A percentile compares a stretch with the other conserved stretches of the same genome.
These are phyloP conservation scores for Boletus tomentosulus DNA, from an alignment of 768 basidiomycete species.

Conservation along the genomic window DNA sequence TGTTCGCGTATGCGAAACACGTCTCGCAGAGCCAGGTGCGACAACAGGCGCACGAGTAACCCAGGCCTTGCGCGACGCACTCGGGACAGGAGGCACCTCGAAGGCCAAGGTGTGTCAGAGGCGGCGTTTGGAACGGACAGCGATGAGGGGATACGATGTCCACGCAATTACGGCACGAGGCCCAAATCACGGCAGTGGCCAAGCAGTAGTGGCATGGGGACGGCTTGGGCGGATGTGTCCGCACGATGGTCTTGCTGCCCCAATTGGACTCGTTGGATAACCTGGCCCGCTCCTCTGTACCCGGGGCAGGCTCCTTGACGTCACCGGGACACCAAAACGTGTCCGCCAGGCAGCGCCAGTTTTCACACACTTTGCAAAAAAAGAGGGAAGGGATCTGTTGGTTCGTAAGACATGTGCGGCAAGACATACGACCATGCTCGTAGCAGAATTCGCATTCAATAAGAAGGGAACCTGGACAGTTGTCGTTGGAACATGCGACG, in stretches of 20 bases:
- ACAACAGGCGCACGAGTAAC: conserved; percentile 1
- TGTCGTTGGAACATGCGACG: neutral
- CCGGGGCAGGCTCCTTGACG: conserved; percentile 4
- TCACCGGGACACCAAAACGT: conserved; percentile 14
- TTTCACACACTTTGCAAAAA: conserved; percentile 4
- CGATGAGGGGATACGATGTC: neutral
- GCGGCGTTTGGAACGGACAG: conserved; percentile 9
- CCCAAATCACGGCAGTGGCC: neutral
- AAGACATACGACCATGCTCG: neutral
- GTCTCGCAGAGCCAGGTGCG: conserved; percentile 1
- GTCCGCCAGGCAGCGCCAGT: conserved; percentile 14
- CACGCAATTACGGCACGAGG: neutral
- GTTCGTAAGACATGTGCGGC: conserved; percentile 1
- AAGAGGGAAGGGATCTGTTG: conserved; percentile 2
- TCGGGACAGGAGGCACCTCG: conserved; percentile 3
- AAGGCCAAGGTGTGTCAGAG: neutral
- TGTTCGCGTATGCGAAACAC: conserved; percentile 1
- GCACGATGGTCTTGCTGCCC: conserved; percentile 9
- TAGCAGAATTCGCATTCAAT: neutral
- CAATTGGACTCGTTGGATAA: conserved; percentile 1
- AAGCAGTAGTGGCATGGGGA: conserved; percentile 4
- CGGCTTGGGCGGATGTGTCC: conserved; percentile 14
- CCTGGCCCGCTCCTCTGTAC: conserved; percentile 2
- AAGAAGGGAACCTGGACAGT: neutral
- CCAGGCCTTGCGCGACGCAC: neutral